Evolutionary conservation across 495 filamentous ascomycete species (phyloP), one percentile per base, ranked within the genome.

Genomic region (Lasiosphaeria hispida): DNA sequence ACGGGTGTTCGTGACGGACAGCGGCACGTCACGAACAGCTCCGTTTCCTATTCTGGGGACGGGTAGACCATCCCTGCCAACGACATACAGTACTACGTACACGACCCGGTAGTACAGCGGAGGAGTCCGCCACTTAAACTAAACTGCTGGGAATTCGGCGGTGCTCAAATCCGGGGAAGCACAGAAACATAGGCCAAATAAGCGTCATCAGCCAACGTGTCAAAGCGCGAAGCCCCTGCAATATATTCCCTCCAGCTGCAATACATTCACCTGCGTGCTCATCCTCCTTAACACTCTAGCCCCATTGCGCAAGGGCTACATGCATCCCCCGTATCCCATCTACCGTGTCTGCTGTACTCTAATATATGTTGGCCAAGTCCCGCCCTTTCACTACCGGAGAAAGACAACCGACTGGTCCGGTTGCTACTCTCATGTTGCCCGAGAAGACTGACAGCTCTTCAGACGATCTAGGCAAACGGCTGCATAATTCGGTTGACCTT

Each of bases 401-500:
- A 30, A 33, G n/a, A 49, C 23, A 18, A 33, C 38, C 15, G 35
- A 52, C 38, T 8, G 7, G 17, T 40, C 49, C 36, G 49, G 39
- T 52, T 52, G 49, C 10, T 1, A 18, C 19, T 4, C 8, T n/a
- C 15, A 10, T 39, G 14, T 15, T 47, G n/a, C n/a, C 17, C 17
- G 38, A n/a, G 7, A 15, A 14, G 23, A 30, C 23, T 30, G 23
- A 5, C 23, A 5, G 10, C 8, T 30, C 19, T 17, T 37, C n/a
- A 38, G n/a, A 36, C 36, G 6, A 7, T 45, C 34, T 17, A 14
- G 19, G 30, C 7, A 19, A 62, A 58, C n/a, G 39, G 15, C 10
- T n/a, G 9, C 55, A 62, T 62, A 38, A 59, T 58, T 13, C 43
- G 34, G 15, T 55, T 15, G n/a, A 62, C 19, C 39, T 58, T 53